These are phyloP conservation scores for Thermothelomyces thermophilus DNA, from an alignment of 2,329 filamentous ascomycete species.

Conservation along the genomic window DNA sequence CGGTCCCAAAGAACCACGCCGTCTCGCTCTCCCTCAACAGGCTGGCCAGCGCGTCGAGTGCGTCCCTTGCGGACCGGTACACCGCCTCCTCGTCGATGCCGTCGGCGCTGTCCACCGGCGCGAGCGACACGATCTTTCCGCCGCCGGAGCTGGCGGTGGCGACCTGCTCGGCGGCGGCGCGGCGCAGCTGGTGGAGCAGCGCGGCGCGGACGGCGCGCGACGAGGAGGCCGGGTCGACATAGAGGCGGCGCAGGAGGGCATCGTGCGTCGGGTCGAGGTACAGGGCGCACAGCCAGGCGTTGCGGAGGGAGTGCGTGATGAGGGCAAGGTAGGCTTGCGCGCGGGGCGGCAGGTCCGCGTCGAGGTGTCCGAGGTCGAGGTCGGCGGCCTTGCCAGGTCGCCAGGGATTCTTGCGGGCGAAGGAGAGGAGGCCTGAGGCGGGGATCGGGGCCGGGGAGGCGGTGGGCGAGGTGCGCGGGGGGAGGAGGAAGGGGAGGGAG, in stretches of 20 bases:
- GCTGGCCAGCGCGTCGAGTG: constrained; percentile 41
- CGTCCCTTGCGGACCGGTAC: constrained; percentile 39
- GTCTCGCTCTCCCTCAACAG: constrained; percentile 29
- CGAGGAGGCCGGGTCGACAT: constrained; percentile 57
- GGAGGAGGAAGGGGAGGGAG: constrained; percentile 79
- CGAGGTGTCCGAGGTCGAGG: constrained; percentile 10
- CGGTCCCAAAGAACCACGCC: constrained; percentile 45
- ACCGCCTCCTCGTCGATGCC: constrained; percentile 29
- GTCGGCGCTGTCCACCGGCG: not conserved
- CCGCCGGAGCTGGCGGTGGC: constrained; percentile 39
- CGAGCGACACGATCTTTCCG: constrained; percentile 16
- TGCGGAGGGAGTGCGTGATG: constrained; percentile 68
- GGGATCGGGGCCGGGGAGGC: constrained; percentile 26
- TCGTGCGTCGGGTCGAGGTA: constrained; percentile 70
- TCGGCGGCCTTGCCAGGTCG: too few species aligned
- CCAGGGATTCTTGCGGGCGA: constrained; percentile 8
- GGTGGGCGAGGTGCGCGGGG: constrained; percentile 30
- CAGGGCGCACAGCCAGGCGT: constrained; percentile 80
- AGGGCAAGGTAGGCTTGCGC: constrained; percentile 74
- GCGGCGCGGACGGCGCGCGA: constrained; percentile 56
- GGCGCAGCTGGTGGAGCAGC: constrained; percentile 59
- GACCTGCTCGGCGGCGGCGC: constrained; percentile 69
- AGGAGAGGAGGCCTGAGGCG: constrained; percentile 23
- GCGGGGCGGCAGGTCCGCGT: constrained; percentile 32
- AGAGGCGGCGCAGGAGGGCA: constrained; percentile 61